phyloP scores from a whole-genome alignment of 805 yeast species.

The Lipomyces lipofer region DNA sequence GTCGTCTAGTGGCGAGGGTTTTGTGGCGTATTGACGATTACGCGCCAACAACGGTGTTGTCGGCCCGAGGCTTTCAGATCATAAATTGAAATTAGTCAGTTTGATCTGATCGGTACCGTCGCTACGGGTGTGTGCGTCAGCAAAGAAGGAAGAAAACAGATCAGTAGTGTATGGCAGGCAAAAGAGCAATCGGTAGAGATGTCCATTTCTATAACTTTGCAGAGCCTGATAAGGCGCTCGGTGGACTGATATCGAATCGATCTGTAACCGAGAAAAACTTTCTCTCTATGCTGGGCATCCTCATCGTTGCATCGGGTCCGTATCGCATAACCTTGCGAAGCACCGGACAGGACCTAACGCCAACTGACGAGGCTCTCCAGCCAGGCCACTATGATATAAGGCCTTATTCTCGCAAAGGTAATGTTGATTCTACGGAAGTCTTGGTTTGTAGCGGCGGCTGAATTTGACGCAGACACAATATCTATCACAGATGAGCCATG shows the following conservation, averaged over 20 bases:
- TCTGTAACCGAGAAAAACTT: neutral
- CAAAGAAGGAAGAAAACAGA: no score
- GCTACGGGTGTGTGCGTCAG: no score
- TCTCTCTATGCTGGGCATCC: neutral
- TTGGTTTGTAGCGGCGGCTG: no score
- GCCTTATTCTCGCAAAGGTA: neutral
- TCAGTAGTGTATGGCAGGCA: neutral
- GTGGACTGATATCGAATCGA: neutral
- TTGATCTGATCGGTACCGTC: no score
- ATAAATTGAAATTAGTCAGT: no score
- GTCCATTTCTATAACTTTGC: neutral
- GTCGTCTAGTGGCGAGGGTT: no score
- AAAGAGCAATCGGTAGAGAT: neutral
- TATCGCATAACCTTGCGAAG: neutral
- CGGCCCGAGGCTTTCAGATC: no score
- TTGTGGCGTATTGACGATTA: no score
- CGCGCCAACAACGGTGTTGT: no score
- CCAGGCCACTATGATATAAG: neutral
- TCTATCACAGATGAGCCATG: no score
- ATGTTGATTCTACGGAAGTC: no score
- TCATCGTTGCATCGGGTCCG: neutral
- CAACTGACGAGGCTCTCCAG: neutral
- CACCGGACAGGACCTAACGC: neutral
- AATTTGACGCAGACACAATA: no score
- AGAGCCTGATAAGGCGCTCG: neutral